Conservation (phyloP, 305 asterid genomes). For the Striga hermonthica region DNA sequence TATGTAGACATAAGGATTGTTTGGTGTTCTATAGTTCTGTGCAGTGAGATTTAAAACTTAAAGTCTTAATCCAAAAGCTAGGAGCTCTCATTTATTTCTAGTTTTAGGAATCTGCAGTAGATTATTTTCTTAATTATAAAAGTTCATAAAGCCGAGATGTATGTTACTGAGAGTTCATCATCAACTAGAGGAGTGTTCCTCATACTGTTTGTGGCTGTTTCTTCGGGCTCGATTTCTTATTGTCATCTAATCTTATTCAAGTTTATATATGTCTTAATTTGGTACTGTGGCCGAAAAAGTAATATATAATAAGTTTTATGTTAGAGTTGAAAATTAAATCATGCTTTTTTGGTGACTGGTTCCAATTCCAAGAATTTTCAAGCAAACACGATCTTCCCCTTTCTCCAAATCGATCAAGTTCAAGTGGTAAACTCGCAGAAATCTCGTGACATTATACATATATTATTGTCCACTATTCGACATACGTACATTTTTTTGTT, state of each 20-base stretch:
- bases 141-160: neutral
- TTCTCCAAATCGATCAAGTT: neutral
- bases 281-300: no score
- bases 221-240: no score
- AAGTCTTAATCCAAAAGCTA: neutral
- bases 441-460: no score
- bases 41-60: neutral
- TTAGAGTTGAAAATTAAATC: neutral
- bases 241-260: no score
- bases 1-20: neutral
- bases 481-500: no score
- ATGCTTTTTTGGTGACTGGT: neutral
- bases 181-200: neutral
- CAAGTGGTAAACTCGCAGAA: neutral
- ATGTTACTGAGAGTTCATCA: slow-evolving; percentile 1
- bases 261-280: no score
- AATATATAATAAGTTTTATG: no score
- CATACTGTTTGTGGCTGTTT: no score
- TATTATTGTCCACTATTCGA: no score
- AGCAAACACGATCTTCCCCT: neutral
- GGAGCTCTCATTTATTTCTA: neutral
- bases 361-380: neutral
- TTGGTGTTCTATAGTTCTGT: neutral
- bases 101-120: neutral
- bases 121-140: neutral